Base-by-base conservation (phyloP, 2,329 filamentous ascomycete species). In the Byssochlamys sp. region DNA sequence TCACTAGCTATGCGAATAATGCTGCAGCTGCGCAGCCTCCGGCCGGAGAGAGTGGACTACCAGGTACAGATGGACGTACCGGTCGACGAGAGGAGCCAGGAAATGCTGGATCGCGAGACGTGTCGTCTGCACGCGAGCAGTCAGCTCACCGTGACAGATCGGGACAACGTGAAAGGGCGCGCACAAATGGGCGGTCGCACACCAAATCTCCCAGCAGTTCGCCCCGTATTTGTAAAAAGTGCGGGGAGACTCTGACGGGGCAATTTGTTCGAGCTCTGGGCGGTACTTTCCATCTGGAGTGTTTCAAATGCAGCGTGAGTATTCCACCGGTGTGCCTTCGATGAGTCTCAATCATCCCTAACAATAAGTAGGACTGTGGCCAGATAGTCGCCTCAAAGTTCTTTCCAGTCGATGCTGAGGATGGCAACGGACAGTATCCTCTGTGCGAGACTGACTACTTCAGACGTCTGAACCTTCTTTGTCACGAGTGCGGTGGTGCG, bases 401-500 rank as follows among this genome's bases (percentile, higher is more conserved):
- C 82, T 99, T 99, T 74, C 94, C 94, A 1, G 89, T 95, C 6
- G 91, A 96, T 63, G 90, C 95, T 65, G 90, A 95, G 66, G 85
- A 91, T 64, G 90, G 90, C 48, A 86, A 82, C 24, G 72, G 73
- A 52, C 94, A 96, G 72, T 97, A 96, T 71, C 94, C 94, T 7
- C 83, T 99, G 3, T 99, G 94, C 79, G 94, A 99, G 76, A 97
- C 88, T 26, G 94, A 99, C 75, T 99, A 99, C 74, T 99, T 99
- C 74, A 84, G 91, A 66, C 85, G 94, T 59, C 83, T 99, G 19
- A 91, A 92, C 61, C 81, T 99, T 51, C 81, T 99, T 50, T 99
- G 94, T 73, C 89, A 89, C 73, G 87, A 94, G 61, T 99, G 94
- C 71, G 90, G 91, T 63, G 90, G 91, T 59, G 94, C 94, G 53